Evolutionary conservation across 1,284 basidiomycete species (phyloP).

Genomic region (Boletellus sp.): DNA sequence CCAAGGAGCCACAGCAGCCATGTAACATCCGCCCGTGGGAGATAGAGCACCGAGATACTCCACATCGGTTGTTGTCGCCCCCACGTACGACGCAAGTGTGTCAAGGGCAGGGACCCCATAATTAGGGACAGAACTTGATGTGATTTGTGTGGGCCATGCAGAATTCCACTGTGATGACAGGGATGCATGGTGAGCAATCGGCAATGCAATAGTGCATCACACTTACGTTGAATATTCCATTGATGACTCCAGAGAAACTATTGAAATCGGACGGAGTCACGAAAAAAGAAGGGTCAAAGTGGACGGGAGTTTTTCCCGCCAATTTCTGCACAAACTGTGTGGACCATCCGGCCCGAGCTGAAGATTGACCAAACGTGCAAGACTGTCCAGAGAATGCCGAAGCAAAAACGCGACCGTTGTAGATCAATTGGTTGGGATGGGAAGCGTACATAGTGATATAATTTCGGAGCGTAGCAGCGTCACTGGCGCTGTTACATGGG

Average conservation of each 20-base stretch:
- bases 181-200: constrained; percentile 1
- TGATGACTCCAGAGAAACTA: constrained; percentile 46
- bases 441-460: constrained; percentile 56
- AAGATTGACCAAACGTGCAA: constrained; percentile 65
- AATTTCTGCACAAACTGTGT: constrained; percentile 53
- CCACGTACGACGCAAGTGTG: constrained; percentile 41
- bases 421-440: constrained; percentile 64
- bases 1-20: constrained; percentile 59
- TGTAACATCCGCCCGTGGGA: constrained; percentile 28
- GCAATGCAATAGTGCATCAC: background rate
- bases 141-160: constrained; percentile 60
- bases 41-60: constrained; percentile 41
- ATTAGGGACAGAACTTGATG: constrained; percentile 38
- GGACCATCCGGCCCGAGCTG: constrained; percentile 52
- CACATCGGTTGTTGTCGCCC: constrained; percentile 47
- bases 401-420: constrained; percentile 58
- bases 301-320: constrained; percentile 44
- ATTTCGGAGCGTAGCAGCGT: constrained; percentile 54
- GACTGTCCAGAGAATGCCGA: constrained; percentile 79
- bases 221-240: constrained; percentile 61
- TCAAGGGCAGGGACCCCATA: constrained; percentile 26
- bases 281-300: constrained; percentile 69
- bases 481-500: constrained; percentile 51
- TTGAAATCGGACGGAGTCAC: constrained; percentile 50
- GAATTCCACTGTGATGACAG: constrained; percentile 53